These are phyloP conservation scores for Rhizoclosmatium globosum DNA, from an alignment of 192 early-diverging fungal species.

Conservation along the genomic window DNA sequence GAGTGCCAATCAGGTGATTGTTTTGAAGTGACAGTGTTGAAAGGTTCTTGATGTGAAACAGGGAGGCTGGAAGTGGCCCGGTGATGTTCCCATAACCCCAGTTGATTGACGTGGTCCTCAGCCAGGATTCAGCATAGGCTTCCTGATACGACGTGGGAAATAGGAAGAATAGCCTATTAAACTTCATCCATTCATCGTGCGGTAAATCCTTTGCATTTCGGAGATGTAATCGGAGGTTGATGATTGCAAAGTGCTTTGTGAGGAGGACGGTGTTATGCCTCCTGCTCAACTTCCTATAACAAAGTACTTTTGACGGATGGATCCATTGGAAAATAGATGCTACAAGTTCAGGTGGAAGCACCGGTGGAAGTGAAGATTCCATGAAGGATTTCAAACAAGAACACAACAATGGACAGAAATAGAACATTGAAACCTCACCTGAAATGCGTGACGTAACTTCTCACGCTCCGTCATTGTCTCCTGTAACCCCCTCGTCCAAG, in stretches of 20 bases:
- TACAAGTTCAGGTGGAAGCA: background rate
- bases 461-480: background rate
- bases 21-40: background rate
- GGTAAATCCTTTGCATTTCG: no score
- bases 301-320: background rate
- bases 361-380: background rate
- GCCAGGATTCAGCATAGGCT: background rate
- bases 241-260: background rate
- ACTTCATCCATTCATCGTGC: background rate
- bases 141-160: background rate
- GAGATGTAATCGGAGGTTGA: background rate
- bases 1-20: background rate
- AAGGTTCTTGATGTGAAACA: background rate
- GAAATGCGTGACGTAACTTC: background rate
- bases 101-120: background rate
- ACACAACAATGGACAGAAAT: background rate
- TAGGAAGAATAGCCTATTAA: background rate
- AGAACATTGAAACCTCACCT: background rate
- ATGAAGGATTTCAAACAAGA: no score
- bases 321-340: constrained; percentile 6
- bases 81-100: background rate
- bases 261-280: background rate
- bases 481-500: background rate
- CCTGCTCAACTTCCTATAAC: background rate
- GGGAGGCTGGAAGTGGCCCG: background rate